Evolutionary conservation across 768 basidiomycete species (phyloP).

Genomic region (Xerocomus spinulosus): DNA sequence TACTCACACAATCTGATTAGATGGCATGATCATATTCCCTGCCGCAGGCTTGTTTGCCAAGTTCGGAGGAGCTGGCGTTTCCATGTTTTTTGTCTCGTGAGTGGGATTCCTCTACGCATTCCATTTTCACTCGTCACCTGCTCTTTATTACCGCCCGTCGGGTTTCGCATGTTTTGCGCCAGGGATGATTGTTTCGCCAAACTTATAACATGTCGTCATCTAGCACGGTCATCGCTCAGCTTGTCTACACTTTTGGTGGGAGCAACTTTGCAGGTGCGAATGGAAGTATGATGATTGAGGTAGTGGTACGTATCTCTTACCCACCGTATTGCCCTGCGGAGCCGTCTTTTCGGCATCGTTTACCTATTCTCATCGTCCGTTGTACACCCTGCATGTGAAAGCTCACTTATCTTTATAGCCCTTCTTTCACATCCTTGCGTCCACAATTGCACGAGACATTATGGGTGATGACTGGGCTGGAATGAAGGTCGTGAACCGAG

Average conservation of each 20-base stretch:
- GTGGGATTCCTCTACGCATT: constrained; percentile 20
- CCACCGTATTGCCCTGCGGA: not conserved
- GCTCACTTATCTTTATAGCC: constrained; percentile 46
- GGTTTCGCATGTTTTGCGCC: not conserved
- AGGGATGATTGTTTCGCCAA: not conserved
- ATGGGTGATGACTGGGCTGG: constrained; percentile 22
- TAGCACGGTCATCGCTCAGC: constrained; percentile 73
- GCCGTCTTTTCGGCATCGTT: not conserved
- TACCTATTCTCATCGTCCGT: not conserved
- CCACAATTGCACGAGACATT: constrained; percentile 64
- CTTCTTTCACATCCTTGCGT: constrained; percentile 91
- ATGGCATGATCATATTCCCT: constrained; percentile 97
- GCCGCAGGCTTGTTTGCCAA: constrained; percentile 71
- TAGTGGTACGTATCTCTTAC: constrained; percentile 59
- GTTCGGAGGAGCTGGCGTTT: constrained; percentile 86
- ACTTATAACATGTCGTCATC: constrained; percentile 2
- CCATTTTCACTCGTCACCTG: not conserved
- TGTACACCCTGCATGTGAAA: not conserved
- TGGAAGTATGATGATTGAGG: constrained; percentile 98
- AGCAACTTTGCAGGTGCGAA: constrained; percentile 88
- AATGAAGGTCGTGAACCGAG: constrained; percentile 56
- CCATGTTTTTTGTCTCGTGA: constrained; percentile 89
- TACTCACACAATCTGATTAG: constrained; percentile 32
- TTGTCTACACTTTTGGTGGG: constrained; percentile 82
- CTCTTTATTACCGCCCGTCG: constrained; percentile 5